Percentiles rank a stretch among this genome's conserved stretches.
These are phyloP conservation scores for Euphorbia lathyris DNA, from an alignment of 345 rosid species.

Conservation along the genomic window DNA sequence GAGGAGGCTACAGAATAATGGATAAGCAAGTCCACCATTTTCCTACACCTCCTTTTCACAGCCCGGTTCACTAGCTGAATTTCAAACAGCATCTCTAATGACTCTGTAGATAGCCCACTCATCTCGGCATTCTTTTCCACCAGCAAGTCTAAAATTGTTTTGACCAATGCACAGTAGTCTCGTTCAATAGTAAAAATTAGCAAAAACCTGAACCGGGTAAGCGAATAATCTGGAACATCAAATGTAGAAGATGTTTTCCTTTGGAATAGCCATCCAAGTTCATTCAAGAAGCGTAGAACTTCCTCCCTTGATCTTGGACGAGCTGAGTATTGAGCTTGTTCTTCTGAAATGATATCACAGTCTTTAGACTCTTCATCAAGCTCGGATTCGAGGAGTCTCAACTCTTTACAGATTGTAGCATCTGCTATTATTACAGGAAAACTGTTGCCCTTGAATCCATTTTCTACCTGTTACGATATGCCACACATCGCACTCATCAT, in stretches of 20 bases:
- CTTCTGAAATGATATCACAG: constrained; percentile 40
- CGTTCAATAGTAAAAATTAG: constrained; percentile 72
- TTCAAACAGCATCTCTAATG: constrained; percentile 53
- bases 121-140: constrained; percentile 47
- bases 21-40: constrained; percentile 66
- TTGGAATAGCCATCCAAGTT: constrained; percentile 96
- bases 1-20: constrained; percentile 40
- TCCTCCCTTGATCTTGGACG: constrained; percentile 60
- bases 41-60: constrained; percentile 61
- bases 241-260: constrained; percentile 31
- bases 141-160: constrained; percentile 55
- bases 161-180: constrained; percentile 59
- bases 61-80: constrained; percentile 72
- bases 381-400: constrained; percentile 69
- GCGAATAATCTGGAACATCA: constrained; percentile 42
- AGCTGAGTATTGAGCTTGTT: constrained; percentile 35
- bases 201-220: constrained; percentile 66
- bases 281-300: constrained; percentile 68
- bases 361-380: constrained; percentile 38
- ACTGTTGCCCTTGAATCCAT: constrained; percentile 78
- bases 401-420: constrained; percentile 71
- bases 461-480: constrained; percentile 59
- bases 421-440: constrained; percentile 83
- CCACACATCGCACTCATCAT: constrained; percentile 15
- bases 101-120: constrained; percentile 43